Evolutionary conservation across 129 eudicot genomes (phyloP), one percentile per base, ranked within the genome.

Genomic region (Silybum marianum): DNA sequence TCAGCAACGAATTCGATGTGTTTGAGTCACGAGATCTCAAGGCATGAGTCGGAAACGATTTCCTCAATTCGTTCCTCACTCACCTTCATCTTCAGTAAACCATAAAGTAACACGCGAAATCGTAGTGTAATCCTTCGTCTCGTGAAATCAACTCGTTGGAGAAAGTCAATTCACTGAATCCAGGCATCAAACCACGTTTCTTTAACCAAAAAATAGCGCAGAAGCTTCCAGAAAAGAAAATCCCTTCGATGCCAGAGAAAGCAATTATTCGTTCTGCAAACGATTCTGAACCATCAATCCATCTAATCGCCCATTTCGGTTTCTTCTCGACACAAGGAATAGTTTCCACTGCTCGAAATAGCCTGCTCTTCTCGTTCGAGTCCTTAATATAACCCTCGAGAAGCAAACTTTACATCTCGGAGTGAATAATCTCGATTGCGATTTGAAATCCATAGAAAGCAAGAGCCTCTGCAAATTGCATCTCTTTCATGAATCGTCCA

Each of bases 371-470:
- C 76, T 92, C 97, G 2, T 72, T 80, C 0, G 90, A 78, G 62
- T 94, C 93, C 32, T 88, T 90, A 2, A 94, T 88, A 40, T 92
- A 92, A 3, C 93, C 19, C 69, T 94, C 97, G 22, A 94, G 79
- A 6, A 94, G 83, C 28, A 94, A 86, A n/a, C 91, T 87, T 44
- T 94, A 94, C 97, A 94, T 94, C 83, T 94, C 97, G n/a, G 97
- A 90, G 81, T 94, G 98, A 66, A 94, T 94, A 74, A 92, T 94
- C 70, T 94, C 97, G 9, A 92, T 94, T 2, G 97, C 98, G 18
- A 94, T 94, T 58, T 94, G 98, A 77, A 94, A 94, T 2, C 97
- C 98, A 39, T 94, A 94, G 42, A 94, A 94, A 0, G 98, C 96
- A n/a, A 97, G 90, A 2, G 98, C 98, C 84, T 94, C 97, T 0